Percentiles rank a stretch among this genome's conserved stretches.
Evolutionary conservation across 352 stramenopile species (phyloP).

Genomic region (Globisporangium splendens): DNA sequence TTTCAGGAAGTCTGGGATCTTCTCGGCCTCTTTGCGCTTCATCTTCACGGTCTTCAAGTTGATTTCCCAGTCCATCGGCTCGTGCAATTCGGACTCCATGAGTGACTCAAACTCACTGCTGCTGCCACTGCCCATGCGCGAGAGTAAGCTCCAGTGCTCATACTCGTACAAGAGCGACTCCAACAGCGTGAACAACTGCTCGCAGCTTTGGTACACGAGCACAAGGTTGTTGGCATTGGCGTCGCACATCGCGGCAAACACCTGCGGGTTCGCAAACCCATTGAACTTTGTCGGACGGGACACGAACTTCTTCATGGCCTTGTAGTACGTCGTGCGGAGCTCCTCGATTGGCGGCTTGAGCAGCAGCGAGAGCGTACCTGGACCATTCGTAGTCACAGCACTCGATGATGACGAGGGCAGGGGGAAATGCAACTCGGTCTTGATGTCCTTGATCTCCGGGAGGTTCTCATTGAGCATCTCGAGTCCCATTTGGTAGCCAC

Average conservation of each 20-base stretch:
- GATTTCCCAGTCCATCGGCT: conserved; percentile 78
- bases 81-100: conserved; percentile 71
- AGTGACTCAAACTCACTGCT: conserved; percentile 64
- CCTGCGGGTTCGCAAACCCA: conserved; percentile 82
- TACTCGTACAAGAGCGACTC: conserved; percentile 75
- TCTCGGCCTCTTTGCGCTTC: conserved; percentile 92
- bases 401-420: conserved; percentile 1
- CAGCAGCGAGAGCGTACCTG: conserved; percentile 37
- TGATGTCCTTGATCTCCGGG: conserved; percentile 86
- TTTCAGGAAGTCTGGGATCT: conserved; percentile 86
- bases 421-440: conserved; percentile 72
- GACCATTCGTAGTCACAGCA: background rate
- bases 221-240: conserved; percentile 84
- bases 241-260: conserved; percentile 89
- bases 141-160: conserved; percentile 77
- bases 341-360: conserved; percentile 93
- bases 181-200: conserved; percentile 86
- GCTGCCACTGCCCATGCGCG: conserved; percentile 27
- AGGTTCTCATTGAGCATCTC: conserved; percentile 94
- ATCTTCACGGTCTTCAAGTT: conserved; percentile 89
- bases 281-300: conserved; percentile 84
- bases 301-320: conserved; percentile 95
- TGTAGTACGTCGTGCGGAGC: conserved; percentile 92
- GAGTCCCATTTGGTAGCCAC: conserved; percentile 91
- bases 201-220: conserved; percentile 89